phyloP scores from a whole-genome alignment of 805 yeast species.

The Teunomyces aglyptinius region DNA sequence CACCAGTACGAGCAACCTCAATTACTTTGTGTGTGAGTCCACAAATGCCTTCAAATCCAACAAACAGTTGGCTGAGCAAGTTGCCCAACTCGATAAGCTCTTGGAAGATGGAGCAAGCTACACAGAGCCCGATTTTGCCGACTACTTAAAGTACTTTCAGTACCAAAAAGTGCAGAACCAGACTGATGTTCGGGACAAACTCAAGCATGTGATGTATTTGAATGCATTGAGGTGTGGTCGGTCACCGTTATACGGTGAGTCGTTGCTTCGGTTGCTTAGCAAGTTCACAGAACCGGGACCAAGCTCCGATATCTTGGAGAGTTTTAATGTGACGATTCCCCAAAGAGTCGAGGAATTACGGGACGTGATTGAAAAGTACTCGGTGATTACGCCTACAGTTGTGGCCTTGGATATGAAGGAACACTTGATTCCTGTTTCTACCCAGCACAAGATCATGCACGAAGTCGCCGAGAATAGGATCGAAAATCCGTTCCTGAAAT shows the following conservation, averaged over 20 bases:
- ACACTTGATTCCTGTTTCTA: constrained; percentile 41
- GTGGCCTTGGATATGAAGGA: constrained; percentile 73
- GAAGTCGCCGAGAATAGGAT: constrained; percentile 40
- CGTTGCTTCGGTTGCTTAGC: constrained; percentile 46
- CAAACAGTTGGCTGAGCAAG: constrained; percentile 42
- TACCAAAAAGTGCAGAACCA: constrained; percentile 53
- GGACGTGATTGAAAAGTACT: constrained; percentile 65
- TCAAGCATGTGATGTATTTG: constrained; percentile 58
- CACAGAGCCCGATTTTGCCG: constrained; percentile 25
- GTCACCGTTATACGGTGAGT: constrained; percentile 66
- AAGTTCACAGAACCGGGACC: constrained; percentile 13
- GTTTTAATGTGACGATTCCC: constrained; percentile 24
- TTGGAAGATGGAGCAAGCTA: constrained; percentile 17
- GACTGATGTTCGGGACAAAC: constrained; percentile 47
- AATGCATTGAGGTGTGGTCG: constrained; percentile 65
- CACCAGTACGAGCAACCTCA: constrained; percentile 43
- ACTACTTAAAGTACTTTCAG: constrained; percentile 59
- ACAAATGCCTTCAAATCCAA: constrained; percentile 48
- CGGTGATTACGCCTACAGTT: constrained; percentile 85
- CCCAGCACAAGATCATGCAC: constrained; percentile 29
- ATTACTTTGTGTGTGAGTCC: constrained; percentile 47
- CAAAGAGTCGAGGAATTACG: constrained; percentile 35
- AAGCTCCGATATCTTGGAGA: constrained; percentile 13
- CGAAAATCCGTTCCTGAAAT: constrained; percentile 63
- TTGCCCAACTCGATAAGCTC: constrained; percentile 40